These are phyloP conservation scores for Arthrobotrys pseudoclavata DNA, from an alignment of 2,329 filamentous ascomycete genomes.

Conservation along the genomic window DNA sequence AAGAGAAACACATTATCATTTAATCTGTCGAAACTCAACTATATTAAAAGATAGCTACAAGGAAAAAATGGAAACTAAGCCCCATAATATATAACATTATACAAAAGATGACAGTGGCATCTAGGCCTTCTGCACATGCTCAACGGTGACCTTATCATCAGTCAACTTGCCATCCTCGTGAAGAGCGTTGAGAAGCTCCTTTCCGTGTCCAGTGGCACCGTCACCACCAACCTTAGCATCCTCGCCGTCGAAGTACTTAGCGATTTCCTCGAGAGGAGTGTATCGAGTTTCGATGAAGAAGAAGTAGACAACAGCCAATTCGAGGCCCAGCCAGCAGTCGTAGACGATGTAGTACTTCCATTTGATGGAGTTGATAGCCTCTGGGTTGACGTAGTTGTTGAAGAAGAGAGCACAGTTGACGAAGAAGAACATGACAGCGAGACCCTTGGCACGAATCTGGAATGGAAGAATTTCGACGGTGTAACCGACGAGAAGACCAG, in stretches of 20 bases:
- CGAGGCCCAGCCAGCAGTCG: constrained; percentile 67
- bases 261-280: constrained; percentile 68
- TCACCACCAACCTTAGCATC: constrained; percentile 64
- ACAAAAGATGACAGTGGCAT: constrained; percentile 18
- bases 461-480: constrained; percentile 68
- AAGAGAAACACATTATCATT: constrained; percentile 42
- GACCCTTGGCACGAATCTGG: constrained; percentile 68
- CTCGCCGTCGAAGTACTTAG: constrained; percentile 68
- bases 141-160: constrained; percentile 55
- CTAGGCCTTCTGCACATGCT: constrained; percentile 59
- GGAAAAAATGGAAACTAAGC: constrained; percentile 13
- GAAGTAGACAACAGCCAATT: constrained; percentile 68
- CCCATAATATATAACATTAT: constrained; percentile 29
- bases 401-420: constrained; percentile 70
- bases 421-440: constrained; percentile 68
- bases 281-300: constrained; percentile 68
- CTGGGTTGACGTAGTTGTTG: constrained; percentile 69
- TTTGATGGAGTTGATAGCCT: constrained; percentile 67
- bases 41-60: constrained; percentile 59
- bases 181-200: constrained; percentile 59
- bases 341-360: constrained; percentile 69
- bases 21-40: constrained; percentile 37
- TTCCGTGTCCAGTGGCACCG: constrained; percentile 58
- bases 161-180: constrained; percentile 60
- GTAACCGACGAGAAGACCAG: constrained; percentile 68